Evolutionary conservation across 2,329 filamentous ascomycete species (phyloP), one percentile per base, ranked within the genome.

Genomic region (Penicillium sp.): DNA sequence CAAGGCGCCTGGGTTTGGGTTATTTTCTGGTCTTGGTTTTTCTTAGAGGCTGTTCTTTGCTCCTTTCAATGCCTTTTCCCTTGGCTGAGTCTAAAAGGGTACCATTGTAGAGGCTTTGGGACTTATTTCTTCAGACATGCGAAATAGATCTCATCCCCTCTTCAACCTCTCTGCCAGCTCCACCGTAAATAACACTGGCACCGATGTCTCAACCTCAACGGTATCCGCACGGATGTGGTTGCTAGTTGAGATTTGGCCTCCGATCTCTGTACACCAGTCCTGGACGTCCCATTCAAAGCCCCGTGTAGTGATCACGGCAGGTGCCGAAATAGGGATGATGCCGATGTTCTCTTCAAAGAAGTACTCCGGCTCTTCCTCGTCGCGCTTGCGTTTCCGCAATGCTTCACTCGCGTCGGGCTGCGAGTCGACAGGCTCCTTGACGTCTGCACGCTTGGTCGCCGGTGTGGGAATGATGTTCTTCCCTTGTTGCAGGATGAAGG

Each of bases 241-340:
- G 67, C 87, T 93, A 47, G 87, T 91, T 64, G 86, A 90, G 49
- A 91, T 62, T 55, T 78, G 77, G 0, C 82, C 84, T 6, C 86
- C 86, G 63, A 93, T 86, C 59, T 79, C 75, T 0, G 86, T 95
- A 55, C 78, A 71, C 89, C 91, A 95, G 50, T 88, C 74, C 49
- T 76, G 65, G 1, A 98, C 87, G 69, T 98, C 89, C 93, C 93
- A 98, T 64, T 95, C 84, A 16, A 97, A 73, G 0, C 93, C 93
- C 11, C 74, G 71, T 0, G 88, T 94, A 6, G 82, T 85, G 58
- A 98, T 89, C n/a, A 77, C 68, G 38, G 87, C 85, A 3, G 84
- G 80, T n/a, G 84, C 87, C 46, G 83, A 85, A 18, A 97, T 71
- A 0, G 93, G 93, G 31, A 98, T 74, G 52, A 98, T 87, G 8